These are phyloP conservation scores for Talaromyces nanjingensis DNA, from an alignment of 495 filamentous ascomycete genomes.

Conservation along the genomic window DNA sequence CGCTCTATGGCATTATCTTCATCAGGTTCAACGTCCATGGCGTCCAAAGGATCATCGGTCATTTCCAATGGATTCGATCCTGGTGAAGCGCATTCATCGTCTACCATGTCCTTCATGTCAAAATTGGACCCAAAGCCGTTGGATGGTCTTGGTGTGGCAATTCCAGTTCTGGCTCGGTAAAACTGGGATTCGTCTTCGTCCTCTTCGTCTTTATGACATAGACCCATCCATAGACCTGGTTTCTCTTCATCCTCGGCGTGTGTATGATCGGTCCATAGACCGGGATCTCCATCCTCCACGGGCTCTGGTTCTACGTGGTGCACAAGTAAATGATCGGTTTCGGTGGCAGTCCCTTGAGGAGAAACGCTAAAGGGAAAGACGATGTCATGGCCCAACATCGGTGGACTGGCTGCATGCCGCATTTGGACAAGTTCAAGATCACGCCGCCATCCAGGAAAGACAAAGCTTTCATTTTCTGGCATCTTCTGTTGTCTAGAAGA, in stretches of 20 bases:
- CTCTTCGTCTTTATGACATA: conserved; percentile 26
- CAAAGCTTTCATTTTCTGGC: conserved; percentile 16
- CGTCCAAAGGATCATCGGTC: conserved; percentile 6
- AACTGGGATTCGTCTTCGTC: conserved; percentile 6
- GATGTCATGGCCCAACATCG: conserved; percentile 77
- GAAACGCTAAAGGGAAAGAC: conserved; percentile 69
- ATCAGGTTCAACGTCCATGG: conserved; percentile 15
- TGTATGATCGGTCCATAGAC: conserved; percentile 35
- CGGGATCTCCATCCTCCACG: conserved; percentile 20
- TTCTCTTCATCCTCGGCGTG: conserved; percentile 20
- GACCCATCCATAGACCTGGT: conserved; percentile 64
- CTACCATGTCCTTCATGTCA: neutral
- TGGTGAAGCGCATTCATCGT: neutral
- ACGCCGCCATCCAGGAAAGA: conserved; percentile 32
- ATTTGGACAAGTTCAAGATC: conserved; percentile 39
- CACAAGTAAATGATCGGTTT: conserved; percentile 48
- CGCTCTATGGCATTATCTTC: conserved; percentile 46
- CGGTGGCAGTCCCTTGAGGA: conserved; percentile 72
- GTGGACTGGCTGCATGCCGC: conserved; percentile 56
- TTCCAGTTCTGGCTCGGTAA: conserved; percentile 12
- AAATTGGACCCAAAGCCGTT: conserved; percentile 10
- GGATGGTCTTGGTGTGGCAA: conserved; percentile 21
- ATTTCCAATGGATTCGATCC: neutral
- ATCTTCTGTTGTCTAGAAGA: conserved; percentile 20
- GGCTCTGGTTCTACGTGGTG: conserved; percentile 31